Evolutionary conservation across 1,139 yeast species (phyloP).

Genomic region (Zygoascus sp.): DNA sequence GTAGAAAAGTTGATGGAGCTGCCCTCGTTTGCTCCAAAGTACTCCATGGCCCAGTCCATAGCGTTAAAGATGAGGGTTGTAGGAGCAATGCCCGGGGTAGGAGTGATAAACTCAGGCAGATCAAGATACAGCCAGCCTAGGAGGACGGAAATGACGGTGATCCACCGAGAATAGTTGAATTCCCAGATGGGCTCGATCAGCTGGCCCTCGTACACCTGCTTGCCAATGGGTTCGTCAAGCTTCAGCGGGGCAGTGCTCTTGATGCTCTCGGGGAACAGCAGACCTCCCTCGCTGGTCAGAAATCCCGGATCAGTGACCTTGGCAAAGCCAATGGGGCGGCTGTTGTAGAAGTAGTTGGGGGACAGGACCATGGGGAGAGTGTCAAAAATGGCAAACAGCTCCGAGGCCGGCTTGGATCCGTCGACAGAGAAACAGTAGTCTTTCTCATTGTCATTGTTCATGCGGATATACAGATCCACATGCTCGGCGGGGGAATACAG

Average conservation of each 20-base stretch:
- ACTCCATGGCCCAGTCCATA: conserved; percentile 26
- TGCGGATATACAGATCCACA: conserved; percentile 72
- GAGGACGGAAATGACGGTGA: conserved; percentile 45
- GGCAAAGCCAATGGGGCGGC: conserved; percentile 59
- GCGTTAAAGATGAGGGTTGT: conserved; percentile 53
- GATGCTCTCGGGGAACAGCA: conserved; percentile 63
- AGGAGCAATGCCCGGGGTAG: conserved; percentile 86
- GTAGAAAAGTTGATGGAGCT: background rate
- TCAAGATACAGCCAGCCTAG: conserved; percentile 84
- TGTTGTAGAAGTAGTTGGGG: conserved; percentile 70
- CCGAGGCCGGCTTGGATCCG: conserved; percentile 49
- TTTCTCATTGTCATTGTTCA: conserved; percentile 78
- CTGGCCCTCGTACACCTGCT: conserved; percentile 85
- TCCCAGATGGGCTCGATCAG: conserved; percentile 79
- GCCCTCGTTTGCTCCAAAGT: conserved; percentile 18
- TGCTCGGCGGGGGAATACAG: conserved; percentile 1
- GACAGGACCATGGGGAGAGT: conserved; percentile 69
- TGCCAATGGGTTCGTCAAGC: conserved; percentile 42
- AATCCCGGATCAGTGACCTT: conserved; percentile 79
- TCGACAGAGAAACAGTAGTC: conserved; percentile 84
- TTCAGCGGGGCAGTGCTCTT: conserved; percentile 42
- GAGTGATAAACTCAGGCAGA: conserved; percentile 80
- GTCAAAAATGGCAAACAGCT: conserved; percentile 57
- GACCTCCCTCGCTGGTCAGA: conserved; percentile 76
- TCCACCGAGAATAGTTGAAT: conserved; percentile 47